Conservation (phyloP, 2,329 filamentous ascomycete species). For the Lachnellula subtilissima region DNA sequence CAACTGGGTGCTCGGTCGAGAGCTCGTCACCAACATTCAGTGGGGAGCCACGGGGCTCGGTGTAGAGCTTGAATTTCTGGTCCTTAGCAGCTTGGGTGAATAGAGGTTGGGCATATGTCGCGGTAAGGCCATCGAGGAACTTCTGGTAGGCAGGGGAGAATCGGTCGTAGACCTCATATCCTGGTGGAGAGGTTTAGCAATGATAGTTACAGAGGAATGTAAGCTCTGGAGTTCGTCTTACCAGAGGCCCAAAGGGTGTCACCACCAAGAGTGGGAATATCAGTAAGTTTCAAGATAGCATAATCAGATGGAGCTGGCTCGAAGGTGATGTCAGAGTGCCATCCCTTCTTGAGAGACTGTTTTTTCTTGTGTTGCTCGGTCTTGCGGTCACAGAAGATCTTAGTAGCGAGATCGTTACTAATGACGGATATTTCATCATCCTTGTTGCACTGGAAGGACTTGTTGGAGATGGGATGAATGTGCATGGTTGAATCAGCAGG, state of each 20-base stretch:
- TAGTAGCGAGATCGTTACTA: constrained; percentile 49
- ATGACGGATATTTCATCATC: constrained; percentile 61
- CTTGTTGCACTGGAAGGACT: constrained; percentile 22
- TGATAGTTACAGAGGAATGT: constrained; percentile 34
- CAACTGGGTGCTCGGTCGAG: constrained; percentile 40
- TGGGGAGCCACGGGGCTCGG: constrained; percentile 46
- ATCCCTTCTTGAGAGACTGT: constrained; percentile 45
- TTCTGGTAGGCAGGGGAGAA: constrained; percentile 51
- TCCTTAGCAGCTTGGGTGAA: constrained; percentile 46
- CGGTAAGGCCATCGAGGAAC: constrained; percentile 56
- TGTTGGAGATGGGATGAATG: constrained; percentile 52
- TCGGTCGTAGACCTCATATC: constrained; percentile 63
- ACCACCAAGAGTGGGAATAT: constrained; percentile 43
- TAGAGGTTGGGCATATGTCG: constrained; percentile 46
- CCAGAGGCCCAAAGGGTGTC: constrained; percentile 32
- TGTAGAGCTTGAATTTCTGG: constrained; percentile 43
- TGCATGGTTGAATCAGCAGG: constrained; percentile 50
- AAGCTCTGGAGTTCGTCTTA: too few species aligned
- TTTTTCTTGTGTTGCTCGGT: constrained; percentile 37
- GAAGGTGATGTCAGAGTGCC: constrained; percentile 52
- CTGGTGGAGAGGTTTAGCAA: background rate
- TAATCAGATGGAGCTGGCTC: constrained; percentile 50
- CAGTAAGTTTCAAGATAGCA: constrained; percentile 47
- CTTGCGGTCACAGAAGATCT: constrained; percentile 39
- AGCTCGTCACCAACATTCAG: constrained; percentile 52